These are phyloP conservation scores for Lipomyces sp. DNA, from an alignment of 805 yeast genomes.

Conservation along the genomic window DNA sequence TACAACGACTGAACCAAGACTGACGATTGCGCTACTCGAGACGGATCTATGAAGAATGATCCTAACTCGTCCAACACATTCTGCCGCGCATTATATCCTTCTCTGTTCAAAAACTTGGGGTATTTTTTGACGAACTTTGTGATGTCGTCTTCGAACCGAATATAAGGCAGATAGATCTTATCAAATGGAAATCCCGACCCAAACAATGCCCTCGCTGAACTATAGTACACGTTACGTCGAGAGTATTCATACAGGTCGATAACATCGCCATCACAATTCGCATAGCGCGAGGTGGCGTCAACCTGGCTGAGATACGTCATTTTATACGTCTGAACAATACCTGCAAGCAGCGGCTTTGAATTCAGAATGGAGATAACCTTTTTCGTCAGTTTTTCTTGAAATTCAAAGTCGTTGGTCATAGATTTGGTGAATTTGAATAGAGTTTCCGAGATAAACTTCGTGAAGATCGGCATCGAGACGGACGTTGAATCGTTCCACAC, in stretches of 20 bases:
- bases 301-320: conserved; percentile 1
- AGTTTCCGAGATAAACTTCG: conserved; percentile 8
- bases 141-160: conserved; percentile 27
- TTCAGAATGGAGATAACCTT: conserved; percentile 3
- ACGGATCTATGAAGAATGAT: conserved; percentile 14
- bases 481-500: conserved; percentile 2
- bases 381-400: conserved; percentile 11
- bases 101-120: conserved; percentile 23
- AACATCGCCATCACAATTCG: neutral
- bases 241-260: conserved; percentile 12
- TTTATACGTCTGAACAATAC: neutral
- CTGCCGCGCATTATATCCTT: conserved; percentile 26
- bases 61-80: conserved; percentile 21
- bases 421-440: conserved; percentile 17
- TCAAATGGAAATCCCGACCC: conserved; percentile 30
- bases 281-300: neutral
- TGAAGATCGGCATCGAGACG: conserved; percentile 13
- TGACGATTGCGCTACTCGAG: conserved; percentile 13
- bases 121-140: conserved; percentile 18
- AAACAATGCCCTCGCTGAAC: conserved; percentile 26
- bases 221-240: conserved; percentile 15
- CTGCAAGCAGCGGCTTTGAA: neutral
- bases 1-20: conserved; percentile 11
- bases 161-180: conserved; percentile 12
- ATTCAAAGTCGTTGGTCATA: conserved; percentile 4